Base-by-base conservation (phyloP, 2,329 filamentous ascomycete genomes). In the Paraconiothyrium brasiliense region DNA sequence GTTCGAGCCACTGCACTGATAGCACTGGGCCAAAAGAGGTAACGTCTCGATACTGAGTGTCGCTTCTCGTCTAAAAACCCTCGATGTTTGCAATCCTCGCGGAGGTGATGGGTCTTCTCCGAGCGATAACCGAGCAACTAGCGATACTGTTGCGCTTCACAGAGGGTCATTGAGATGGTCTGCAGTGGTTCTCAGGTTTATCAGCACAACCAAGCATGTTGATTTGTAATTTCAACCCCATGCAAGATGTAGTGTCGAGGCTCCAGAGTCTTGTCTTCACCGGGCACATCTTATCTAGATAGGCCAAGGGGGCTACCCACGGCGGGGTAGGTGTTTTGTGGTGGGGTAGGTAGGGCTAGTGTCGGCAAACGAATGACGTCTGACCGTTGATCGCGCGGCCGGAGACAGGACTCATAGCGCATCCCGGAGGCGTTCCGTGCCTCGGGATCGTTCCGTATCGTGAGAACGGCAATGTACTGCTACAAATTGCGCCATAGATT, bases 261-360 rank as follows among this genome's bases (percentile, higher is more conserved):
- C 20, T 30, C n/a, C 9, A 27, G 39, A 34, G 10, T 35, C 16
- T 20, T 34, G 27, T 6, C 34, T 34, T 13, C 7, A 24, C 30
- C 22, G 13, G 6, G 24, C 22, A 4, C 11, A 11, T 44, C 52
- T 41, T 55, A 37, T 20, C 39, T 41, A 30, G 24, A 11, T 24
- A 32, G 24, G 47, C n/a, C 37, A 48, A n/a, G 13, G 37, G 32
- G 54, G 62, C 27, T 41, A 27, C 44, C 52, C 41, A 24, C 65
- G 57, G 71, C 64, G 72, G 71, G 72, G 72, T 71, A 72, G 66
- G 61, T 69, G 27, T 20, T 20, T 20, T 20, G 60, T 67, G 54
- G 66, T 60, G 68, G 68, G 70, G 68, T 69, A 41, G 43, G 35
- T 37, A 67, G n/a, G 56, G 64, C 57, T 58, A 58, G 60, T 35